Conservation (phyloP, 2,329 filamentous ascomycete genomes). For the Stenocarpella maydis region DNA sequence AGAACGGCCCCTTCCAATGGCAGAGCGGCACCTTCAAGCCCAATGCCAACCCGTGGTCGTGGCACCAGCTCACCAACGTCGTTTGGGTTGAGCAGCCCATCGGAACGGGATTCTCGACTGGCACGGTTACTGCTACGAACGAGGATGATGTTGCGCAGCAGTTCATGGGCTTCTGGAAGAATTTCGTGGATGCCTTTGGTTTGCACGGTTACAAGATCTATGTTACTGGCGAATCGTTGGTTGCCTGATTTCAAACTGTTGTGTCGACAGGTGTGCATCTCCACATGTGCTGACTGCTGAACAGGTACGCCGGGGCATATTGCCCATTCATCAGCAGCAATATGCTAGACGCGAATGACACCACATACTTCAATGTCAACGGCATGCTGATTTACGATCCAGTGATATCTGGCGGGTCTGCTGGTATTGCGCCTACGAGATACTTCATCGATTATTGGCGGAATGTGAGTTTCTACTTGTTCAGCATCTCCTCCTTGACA, state of each 20-base stretch:
- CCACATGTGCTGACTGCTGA: background rate
- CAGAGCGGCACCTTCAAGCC: slow-evolving; percentile 70
- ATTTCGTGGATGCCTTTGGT: slow-evolving; percentile 72
- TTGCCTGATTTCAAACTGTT: slow-evolving; percentile 51
- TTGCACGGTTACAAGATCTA: slow-evolving; percentile 71
- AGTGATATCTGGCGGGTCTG: slow-evolving; percentile 57
- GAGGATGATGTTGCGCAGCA: slow-evolving; percentile 71
- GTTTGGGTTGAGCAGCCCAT: slow-evolving; percentile 74
- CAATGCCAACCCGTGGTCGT: slow-evolving; percentile 70
- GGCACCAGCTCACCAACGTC: slow-evolving; percentile 76
- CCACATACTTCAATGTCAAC: slow-evolving; percentile 69
- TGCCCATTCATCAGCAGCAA: slow-evolving; percentile 74
- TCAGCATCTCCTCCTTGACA: too few species aligned
- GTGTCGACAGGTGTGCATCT: background rate
- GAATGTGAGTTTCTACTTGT: background rate
- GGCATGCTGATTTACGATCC: slow-evolving; percentile 77
- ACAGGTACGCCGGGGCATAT: slow-evolving; percentile 56
- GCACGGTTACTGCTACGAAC: slow-evolving; percentile 66
- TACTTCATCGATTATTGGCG: slow-evolving; percentile 66
- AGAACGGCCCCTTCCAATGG: slow-evolving; percentile 76
- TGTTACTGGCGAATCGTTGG: slow-evolving; percentile 65
- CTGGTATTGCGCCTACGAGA: slow-evolving; percentile 54
- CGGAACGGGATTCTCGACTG: slow-evolving; percentile 71
- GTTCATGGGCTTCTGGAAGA: slow-evolving; percentile 78
- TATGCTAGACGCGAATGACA: slow-evolving; percentile 72